Evolutionary conservation across 306 rosid species (phyloP).

Genomic region (Quercus robur): DNA sequence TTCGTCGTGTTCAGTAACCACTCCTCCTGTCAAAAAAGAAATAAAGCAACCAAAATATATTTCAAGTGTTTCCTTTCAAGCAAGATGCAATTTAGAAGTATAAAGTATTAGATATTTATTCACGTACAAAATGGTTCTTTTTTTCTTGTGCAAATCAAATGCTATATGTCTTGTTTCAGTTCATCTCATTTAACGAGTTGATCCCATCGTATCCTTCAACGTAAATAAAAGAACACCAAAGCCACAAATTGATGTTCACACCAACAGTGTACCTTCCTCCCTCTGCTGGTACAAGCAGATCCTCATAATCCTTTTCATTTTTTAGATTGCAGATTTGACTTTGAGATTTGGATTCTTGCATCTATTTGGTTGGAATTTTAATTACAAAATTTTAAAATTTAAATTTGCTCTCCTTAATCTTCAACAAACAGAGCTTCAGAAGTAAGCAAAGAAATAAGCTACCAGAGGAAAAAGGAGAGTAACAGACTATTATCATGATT

Average conservation of each 20-base stretch:
- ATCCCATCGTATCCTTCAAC: neutral
- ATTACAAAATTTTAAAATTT: too few species aligned
- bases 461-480: too few species aligned
- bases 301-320: too few species aligned
- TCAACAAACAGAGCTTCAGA: too few species aligned
- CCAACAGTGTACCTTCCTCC: neutral
- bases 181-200: conserved; percentile 6
- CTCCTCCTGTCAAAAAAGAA: conserved; percentile 45
- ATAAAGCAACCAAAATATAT: conserved; percentile 10
- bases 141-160: neutral
- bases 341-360: too few species aligned
- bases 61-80: neutral
- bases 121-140: neutral
- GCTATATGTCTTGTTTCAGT: neutral
- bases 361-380: too few species aligned
- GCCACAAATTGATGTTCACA: neutral
- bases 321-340: too few species aligned
- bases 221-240: neutral
- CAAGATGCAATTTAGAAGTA: conserved; percentile 4
- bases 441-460: too few species aligned
- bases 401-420: too few species aligned
- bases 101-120: neutral
- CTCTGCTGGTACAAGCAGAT: neutral
- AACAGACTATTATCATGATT: neutral
- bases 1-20: conserved; percentile 60